Percentiles rank a stretch among this genome's conserved stretches.
Conservation (phyloP, 78 protist species). For the Chrysochromulina tobinii region DNA sequence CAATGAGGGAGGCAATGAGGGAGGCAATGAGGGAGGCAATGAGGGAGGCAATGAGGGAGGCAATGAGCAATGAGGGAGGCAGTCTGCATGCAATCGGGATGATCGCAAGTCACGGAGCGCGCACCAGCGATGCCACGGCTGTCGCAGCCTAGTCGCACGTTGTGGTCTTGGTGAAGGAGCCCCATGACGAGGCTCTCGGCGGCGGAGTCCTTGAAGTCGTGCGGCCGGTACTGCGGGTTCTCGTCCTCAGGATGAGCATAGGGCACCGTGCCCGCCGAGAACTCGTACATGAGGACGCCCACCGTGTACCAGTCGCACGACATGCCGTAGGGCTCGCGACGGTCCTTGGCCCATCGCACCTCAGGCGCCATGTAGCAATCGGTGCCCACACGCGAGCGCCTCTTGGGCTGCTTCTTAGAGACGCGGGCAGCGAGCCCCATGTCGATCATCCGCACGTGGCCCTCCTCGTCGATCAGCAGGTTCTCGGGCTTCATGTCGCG, state of each 20-base stretch:
- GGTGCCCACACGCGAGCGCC: conserved; percentile 10
- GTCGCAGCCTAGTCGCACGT: background rate
- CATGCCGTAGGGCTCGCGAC: background rate
- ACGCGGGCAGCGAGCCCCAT: conserved; percentile 22
- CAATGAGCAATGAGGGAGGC: too few relatives aligned
- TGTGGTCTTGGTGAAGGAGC: background rate
- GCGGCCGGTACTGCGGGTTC: background rate
- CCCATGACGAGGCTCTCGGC: background rate
- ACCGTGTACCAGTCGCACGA: conserved; percentile 10
- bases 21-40: too few relatives aligned
- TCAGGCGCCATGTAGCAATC: conserved; percentile 33
- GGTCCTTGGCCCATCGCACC: background rate
- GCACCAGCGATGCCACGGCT: too few relatives aligned
- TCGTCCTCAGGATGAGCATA: background rate
- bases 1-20: too few relatives aligned
- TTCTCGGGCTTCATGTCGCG: conserved; percentile 31
- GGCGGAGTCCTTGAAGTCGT: background rate
- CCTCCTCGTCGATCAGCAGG: background rate
- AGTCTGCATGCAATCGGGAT: too few relatives aligned
- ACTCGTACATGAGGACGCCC: conserved; percentile 18
- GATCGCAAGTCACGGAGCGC: too few relatives aligned
- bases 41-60: too few relatives aligned
- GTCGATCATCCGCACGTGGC: conserved; percentile 23
- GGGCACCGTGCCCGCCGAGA: background rate
- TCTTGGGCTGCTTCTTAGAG: background rate